Evolutionary conservation across 1,284 basidiomycete species (phyloP), one percentile per base, ranked within the genome.

Genomic region (Butyriboletus pseudospeciosus): DNA sequence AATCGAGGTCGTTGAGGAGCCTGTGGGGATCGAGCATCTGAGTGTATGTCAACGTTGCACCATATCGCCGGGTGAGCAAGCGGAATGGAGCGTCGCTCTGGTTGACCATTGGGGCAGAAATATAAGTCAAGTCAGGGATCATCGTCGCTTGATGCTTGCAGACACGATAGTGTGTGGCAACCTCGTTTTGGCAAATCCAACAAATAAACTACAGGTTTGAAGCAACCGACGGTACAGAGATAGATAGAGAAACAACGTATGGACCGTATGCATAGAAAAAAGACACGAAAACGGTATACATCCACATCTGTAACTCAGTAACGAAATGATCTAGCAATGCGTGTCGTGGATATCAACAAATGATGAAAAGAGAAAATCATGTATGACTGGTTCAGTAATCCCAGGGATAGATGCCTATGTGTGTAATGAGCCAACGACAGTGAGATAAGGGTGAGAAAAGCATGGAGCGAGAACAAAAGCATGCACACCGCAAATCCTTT

Each of bases 71-170:
- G 8, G 79, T 78, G 47, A 90, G 76, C 12, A 78, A 57, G 30
- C 86, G 78, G 62, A 89, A 89, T 1, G 87, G 85, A 0, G 84
- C 75, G 59, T 90, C 87, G 44, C 84, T 86, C 63, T 88, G 86
- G 55, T 84, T 81, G 53, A 88, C 79, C 86, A 87, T 87, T 1
- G 85, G 85, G 7, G 86, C 86, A 14, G 79, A 72, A 49, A 83
- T 73, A 46, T 67, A 73, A 25, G 72, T 68, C 49, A 83, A 61
- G 59, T 78, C 58, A 7, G 60, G 64, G 25, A 57, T 66, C 13
- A 20, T 47, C 37, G 23, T 34, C 17, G 37, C 9, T 38, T 17
- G 41, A 30, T 16, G n/a, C 16, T 12, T 20, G 4, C 32, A 25
- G 10, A 7, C 7, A 2, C 20, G 20, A 20, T 16, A 7, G 34